A percentile compares a stretch with the other conserved stretches of the same genome.
phyloP scores from a whole-genome alignment of 352 stramenopile genomes.

The Aphanomyces cochlioides region DNA sequence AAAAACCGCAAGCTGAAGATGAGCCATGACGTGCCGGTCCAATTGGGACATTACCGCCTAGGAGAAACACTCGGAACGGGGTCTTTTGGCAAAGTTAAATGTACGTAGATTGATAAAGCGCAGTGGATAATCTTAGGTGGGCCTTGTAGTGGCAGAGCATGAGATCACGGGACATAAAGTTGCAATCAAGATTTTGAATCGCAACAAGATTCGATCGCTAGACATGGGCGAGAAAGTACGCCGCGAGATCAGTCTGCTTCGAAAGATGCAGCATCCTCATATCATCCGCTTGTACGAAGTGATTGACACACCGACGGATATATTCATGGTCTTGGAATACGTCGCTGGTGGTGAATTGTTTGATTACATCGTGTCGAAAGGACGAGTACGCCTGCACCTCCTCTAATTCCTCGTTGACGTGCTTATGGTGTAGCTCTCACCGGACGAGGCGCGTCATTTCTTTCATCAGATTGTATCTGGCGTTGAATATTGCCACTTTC shows the following conservation, averaged over 20 bases:
- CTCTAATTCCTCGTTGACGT: not conserved
- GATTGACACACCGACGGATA: conserved; percentile 99
- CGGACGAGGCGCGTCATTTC: conserved; percentile 97
- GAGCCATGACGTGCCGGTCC: conserved; percentile 88
- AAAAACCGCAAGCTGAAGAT: not conserved
- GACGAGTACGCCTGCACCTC: conserved; percentile 43
- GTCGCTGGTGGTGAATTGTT: conserved; percentile 93
- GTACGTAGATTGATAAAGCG: conserved; percentile 54
- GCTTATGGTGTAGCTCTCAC: conserved; percentile 67
- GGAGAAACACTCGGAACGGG: conserved; percentile 99
- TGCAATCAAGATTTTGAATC: conserved; percentile 99
- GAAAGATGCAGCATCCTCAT: conserved; percentile 98
- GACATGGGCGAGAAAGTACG: conserved; percentile 99
- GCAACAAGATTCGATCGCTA: conserved; percentile 97
- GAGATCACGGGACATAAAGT: conserved; percentile 98
- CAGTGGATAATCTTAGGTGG: conserved; percentile 29
- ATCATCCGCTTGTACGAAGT: conserved; percentile 99
- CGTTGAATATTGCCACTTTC: conserved; percentile 99
- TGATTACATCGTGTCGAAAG: conserved; percentile 99
- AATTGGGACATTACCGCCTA: conserved; percentile 97
- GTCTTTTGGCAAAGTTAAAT: conserved; percentile 98
- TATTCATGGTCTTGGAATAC: conserved; percentile 94
- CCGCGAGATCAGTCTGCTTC: conserved; percentile 98
- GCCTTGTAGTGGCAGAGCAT: conserved; percentile 95
- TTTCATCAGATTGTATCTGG: conserved; percentile 98